A percentile compares a stretch with the other conserved stretches of the same genome.
Evolutionary conservation across 352 stramenopile genomes (phyloP).

Genomic region (Phytophthora cajani): DNA sequence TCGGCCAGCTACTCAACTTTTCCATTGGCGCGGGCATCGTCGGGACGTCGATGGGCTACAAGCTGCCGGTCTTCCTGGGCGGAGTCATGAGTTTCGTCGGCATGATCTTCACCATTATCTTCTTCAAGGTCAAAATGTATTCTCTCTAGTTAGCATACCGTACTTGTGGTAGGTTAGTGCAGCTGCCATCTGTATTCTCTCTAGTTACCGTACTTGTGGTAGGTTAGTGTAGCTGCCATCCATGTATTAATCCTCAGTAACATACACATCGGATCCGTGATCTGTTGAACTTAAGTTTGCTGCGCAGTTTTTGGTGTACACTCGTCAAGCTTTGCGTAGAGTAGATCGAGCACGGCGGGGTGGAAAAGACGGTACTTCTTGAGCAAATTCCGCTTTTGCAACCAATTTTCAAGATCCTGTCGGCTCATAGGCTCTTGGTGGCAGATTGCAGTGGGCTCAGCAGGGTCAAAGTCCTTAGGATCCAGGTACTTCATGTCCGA

Average conservation of each 20-base stretch:
- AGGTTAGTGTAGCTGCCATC: not conserved
- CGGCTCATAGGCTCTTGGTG: conserved; percentile 35
- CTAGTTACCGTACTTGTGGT: conserved; percentile 25
- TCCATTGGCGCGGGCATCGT: conserved; percentile 22
- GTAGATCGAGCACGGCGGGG: not conserved
- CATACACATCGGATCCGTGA: not conserved
- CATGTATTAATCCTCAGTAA: not conserved
- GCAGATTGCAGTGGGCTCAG: conserved; percentile 25
- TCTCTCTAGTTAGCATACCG: conserved; percentile 27
- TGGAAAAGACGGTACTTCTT: not conserved
- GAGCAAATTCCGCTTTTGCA: conserved; percentile 18
- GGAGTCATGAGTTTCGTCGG: conserved; percentile 33
- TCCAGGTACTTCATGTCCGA: conserved; percentile 26
- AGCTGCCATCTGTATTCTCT: conserved; percentile 30
- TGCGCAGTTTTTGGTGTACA: too few relatives aligned
- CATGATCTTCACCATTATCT: conserved; percentile 45
- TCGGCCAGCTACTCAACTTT: conserved; percentile 36
- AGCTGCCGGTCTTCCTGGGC: conserved; percentile 30
- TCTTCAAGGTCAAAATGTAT: conserved; percentile 56
- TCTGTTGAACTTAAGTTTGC: too few relatives aligned
- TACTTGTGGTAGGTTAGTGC: not conserved
- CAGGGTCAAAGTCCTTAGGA: conserved; percentile 23
- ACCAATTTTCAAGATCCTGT: conserved; percentile 23
- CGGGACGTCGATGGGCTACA: conserved; percentile 29
- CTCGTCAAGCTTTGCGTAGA: not conserved